These are phyloP conservation scores for Boletus eberwhitei DNA, from an alignment of 768 basidiomycete species.

Conservation along the genomic window DNA sequence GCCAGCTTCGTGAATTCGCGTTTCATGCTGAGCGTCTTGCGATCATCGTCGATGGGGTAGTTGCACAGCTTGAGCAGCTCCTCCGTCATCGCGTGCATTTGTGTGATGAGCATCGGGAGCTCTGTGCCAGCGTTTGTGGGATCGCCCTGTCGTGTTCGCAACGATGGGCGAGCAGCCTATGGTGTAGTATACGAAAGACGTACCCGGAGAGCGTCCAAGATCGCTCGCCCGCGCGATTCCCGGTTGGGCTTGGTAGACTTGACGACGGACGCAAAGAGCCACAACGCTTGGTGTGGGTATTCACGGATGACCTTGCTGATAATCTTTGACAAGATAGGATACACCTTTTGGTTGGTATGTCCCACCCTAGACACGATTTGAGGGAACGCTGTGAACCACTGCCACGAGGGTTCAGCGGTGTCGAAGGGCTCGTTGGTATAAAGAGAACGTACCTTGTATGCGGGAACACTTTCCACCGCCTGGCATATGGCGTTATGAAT, in stretches of 20 bases:
- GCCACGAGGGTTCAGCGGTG: conserved; percentile 7
- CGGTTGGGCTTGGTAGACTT: conserved; percentile 75
- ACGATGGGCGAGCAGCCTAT: neutral
- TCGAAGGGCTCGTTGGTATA: neutral
- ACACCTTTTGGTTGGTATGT: conserved; percentile 63
- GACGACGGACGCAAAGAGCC: conserved; percentile 87
- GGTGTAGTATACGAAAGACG: conserved; percentile 4
- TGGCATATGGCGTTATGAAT: conserved; percentile 55
- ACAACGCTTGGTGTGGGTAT: conserved; percentile 89
- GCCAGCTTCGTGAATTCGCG: conserved; percentile 54
- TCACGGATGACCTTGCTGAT: conserved; percentile 71
- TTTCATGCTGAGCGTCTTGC: conserved; percentile 39
- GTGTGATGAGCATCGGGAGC: conserved; percentile 49
- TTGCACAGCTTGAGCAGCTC: conserved; percentile 70
- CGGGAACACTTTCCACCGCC: conserved; percentile 59
- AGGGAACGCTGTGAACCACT: conserved; percentile 97
- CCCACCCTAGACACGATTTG: conserved; percentile 95
- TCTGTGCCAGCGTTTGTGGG: conserved; percentile 40
- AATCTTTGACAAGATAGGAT: conserved; percentile 55
- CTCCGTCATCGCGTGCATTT: conserved; percentile 61
- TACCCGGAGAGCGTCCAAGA: conserved; percentile 60
- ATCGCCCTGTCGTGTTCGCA: conserved; percentile 37
- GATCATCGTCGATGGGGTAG: conserved; percentile 41
- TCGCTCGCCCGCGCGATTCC: conserved; percentile 53
- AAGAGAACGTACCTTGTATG: conserved; percentile 65